Evolutionary conservation across 768 basidiomycete genomes (phyloP).

Genomic region (Tulasnella sp.): DNA sequence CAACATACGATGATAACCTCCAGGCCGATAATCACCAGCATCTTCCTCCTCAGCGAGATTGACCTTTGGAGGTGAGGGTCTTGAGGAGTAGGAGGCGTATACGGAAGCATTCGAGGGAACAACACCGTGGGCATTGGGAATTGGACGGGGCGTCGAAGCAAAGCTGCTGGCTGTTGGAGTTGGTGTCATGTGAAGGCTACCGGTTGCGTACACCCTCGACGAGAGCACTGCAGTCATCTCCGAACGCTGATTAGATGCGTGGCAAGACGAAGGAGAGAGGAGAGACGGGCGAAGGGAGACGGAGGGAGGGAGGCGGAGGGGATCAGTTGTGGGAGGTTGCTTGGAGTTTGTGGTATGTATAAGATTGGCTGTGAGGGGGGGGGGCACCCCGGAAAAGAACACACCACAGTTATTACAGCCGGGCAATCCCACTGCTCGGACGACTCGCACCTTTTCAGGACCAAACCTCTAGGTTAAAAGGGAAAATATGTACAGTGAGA

Average conservation of each 20-base stretch:
- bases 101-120: conserved; percentile 4
- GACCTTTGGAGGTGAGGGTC: conserved; percentile 12
- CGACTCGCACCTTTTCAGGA: not conserved
- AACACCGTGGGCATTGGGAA: not conserved
- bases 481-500: not conserved
- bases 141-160: conserved; percentile 9
- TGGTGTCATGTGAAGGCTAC: not conserved
- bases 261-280: not conserved
- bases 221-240: conserved; percentile 11
- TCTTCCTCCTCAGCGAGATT: conserved; percentile 31
- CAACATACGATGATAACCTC: conserved; percentile 33
- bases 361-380: not conserved
- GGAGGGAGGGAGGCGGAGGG: conserved; percentile 1
- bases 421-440: not conserved
- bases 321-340: conserved; percentile 1
- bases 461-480: not conserved
- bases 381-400: not conserved
- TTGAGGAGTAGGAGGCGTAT: not conserved
- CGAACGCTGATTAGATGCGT: not conserved
- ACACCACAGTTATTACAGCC: not conserved
- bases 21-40: conserved; percentile 35
- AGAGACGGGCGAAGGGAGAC: not conserved
- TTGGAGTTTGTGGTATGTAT: conserved; percentile 4
- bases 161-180: not conserved
- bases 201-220: not conserved